Percentiles rank a stretch among this genome's conserved stretches.
Evolutionary conservation across 2,329 filamentous ascomycete species (phyloP).

Genomic region (Alternaria metachromatica): DNA sequence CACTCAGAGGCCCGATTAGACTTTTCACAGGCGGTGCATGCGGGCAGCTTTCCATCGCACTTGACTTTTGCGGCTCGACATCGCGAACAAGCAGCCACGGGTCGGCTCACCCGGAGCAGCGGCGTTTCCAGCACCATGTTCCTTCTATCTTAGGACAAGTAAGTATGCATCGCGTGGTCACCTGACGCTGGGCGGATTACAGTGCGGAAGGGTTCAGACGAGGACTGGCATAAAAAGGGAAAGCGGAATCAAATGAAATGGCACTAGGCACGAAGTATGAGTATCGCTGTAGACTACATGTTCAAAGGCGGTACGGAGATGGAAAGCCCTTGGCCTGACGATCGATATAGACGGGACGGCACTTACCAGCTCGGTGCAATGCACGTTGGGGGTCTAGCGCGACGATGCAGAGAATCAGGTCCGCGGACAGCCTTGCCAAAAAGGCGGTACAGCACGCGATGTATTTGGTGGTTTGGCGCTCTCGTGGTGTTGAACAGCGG

Average conservation of each 20-base stretch:
- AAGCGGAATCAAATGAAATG: not conserved
- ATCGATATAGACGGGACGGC: conserved; percentile 14
- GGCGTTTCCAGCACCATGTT: conserved; percentile 62
- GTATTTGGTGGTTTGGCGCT: conserved; percentile 12
- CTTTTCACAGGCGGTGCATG: conserved; percentile 93
- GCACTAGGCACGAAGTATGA: not conserved
- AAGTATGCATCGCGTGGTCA: conserved; percentile 5
- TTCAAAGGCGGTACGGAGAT: conserved; percentile 9
- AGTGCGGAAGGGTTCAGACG: not conserved
- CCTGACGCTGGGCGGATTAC: not conserved
- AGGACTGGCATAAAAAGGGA: not conserved
- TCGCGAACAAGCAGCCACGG: conserved; percentile 79
- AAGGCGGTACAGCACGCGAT: conserved; percentile 3
- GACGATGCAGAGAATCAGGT: conserved; percentile 10
- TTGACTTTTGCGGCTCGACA: conserved; percentile 94
- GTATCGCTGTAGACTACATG: not conserved
- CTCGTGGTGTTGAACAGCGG: conserved; percentile 27
- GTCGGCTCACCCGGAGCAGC: conserved; percentile 74
- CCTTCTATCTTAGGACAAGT: conserved; percentile 15
- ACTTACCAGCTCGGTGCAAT: conserved; percentile 27
- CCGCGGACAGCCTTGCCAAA: conserved; percentile 1
- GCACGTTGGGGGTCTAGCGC: conserved; percentile 26
- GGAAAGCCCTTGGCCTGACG: not conserved
- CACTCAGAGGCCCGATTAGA: conserved; percentile 86
- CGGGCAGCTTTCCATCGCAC: conserved; percentile 95